A percentile compares a stretch with the other conserved stretches of the same genome.
phyloP scores from a whole-genome alignment of 2,329 filamentous ascomycete species.

The Aspergillus eucalypticola region DNA sequence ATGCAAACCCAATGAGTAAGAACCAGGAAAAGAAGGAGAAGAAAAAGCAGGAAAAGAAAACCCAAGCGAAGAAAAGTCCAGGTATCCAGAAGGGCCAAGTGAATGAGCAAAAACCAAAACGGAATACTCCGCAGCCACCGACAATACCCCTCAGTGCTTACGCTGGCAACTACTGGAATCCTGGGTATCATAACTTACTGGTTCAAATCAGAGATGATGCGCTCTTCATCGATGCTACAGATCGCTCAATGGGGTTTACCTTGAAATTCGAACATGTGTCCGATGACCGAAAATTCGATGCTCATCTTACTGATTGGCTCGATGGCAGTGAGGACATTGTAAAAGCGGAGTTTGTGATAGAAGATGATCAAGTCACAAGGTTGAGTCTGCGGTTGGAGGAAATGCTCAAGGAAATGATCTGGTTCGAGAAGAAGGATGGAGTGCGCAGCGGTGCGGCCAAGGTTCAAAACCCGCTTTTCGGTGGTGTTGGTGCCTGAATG shows the following conservation, averaged over 20 bases:
- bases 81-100: not conserved
- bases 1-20: not conserved
- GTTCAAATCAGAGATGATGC: conserved; percentile 26
- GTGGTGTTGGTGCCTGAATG: too few species aligned
- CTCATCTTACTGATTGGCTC: conserved; percentile 20
- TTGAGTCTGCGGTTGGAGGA: conserved; percentile 26
- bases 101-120: not conserved
- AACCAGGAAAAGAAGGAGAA: not conserved
- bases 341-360: conserved; percentile 22
- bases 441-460: too few species aligned
- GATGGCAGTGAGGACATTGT: conserved; percentile 17
- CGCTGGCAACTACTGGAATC: conserved; percentile 26
- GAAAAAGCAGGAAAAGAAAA: conserved; percentile 11
- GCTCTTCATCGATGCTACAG: conserved; percentile 36
- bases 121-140: conserved; percentile 10
- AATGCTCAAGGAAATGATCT: conserved; percentile 24
- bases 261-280: conserved; percentile 34
- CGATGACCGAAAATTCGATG: conserved; percentile 28
- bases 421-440: conserved; percentile 41
- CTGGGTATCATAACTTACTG: conserved; percentile 28
- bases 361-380: conserved; percentile 18
- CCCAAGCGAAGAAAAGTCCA: conserved; percentile 3
- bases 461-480: too few species aligned
- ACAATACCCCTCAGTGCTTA: conserved; percentile 22
- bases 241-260: conserved; percentile 33